Conservation (phyloP, 1,139 yeast genomes). For the Yamadazyma buinensis region DNA sequence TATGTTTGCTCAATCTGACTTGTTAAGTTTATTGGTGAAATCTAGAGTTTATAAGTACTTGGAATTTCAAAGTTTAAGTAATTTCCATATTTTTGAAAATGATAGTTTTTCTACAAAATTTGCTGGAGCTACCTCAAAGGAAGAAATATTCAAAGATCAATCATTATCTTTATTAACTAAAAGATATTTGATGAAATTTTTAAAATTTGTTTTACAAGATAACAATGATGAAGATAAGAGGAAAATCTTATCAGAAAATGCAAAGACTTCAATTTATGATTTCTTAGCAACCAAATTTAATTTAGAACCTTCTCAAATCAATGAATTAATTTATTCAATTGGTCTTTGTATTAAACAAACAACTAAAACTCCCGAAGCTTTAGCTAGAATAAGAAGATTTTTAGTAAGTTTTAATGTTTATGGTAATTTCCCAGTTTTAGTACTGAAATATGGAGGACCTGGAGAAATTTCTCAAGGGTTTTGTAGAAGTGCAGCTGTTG, state of each 20-base stretch:
- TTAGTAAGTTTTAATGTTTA: conserved; percentile 85
- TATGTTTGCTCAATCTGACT: conserved; percentile 83
- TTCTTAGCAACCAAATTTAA: conserved; percentile 65
- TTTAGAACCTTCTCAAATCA: conserved; percentile 68
- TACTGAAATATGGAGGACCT: conserved; percentile 92
- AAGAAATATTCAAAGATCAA: conserved; percentile 91
- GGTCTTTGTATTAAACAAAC: conserved; percentile 67
- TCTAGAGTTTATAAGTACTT: conserved; percentile 86
- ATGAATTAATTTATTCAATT: conserved; percentile 79
- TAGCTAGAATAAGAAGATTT: conserved; percentile 78
- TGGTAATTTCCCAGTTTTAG: conserved; percentile 90
- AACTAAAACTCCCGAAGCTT: conserved; percentile 67
- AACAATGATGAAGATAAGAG: conserved; percentile 51
- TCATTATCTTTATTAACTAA: conserved; percentile 71
- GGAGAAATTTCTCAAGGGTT: conserved; percentile 97
- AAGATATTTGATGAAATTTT: conserved; percentile 85
- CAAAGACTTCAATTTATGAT: conserved; percentile 50
- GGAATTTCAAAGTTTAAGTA: conserved; percentile 85
- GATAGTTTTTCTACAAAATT: conserved; percentile 79
- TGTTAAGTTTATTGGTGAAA: conserved; percentile 71
- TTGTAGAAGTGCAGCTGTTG: conserved; percentile 97
- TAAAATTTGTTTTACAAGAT: conserved; percentile 75
- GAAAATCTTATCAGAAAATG: conserved; percentile 52
- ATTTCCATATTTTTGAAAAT: conserved; percentile 88
- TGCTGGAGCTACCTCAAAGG: conserved; percentile 65